Evolutionary conservation across 2,329 filamentous ascomycete genomes (phyloP), one percentile per base, ranked within the genome.

Genomic region (Monosporascus sp.): DNA sequence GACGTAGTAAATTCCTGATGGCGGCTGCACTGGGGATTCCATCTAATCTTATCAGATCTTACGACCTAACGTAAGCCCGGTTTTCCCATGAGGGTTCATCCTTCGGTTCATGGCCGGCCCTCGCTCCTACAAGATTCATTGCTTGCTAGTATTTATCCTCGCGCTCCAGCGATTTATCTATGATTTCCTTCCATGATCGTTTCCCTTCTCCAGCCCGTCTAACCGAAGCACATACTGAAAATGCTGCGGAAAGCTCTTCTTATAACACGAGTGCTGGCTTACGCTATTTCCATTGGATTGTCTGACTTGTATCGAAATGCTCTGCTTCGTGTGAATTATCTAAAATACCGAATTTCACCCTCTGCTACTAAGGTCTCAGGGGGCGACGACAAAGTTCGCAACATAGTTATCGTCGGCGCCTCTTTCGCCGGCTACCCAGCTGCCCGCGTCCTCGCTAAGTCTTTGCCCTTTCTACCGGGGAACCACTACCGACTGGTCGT

Each of bases 391-490:
- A 38, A 48, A 3, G 55, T 68, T 38, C 65, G 70, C 47, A 82
- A 77, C 52, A 75, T 85, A 42, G 73, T 83, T 54, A 70, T 84
- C 8, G 62, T 85, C 25, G 82, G 81, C 36, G 81, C 76, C 48
- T 83, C 80, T 0, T 84, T 83, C 59, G 79, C 79, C 0, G 82
- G 82, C 2, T 74, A 75, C 54, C 71, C 77, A 45, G 72, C 74
- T 6, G 75, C 75, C 0, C 70, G 71, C n/a, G 66, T 72, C 9
- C 72, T 85, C 5, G 70, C 75, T n/a, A 66, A 71, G 22, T 69
- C 72, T 5, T 64, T 85, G 0, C 14, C 42, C 17, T n/a, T 25
- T 9, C 76, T 80, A 0, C 70, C 73, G 0, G 67, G 74, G 36
- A 72, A 69, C 36, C 67, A 62, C 8, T 82, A 77, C 62, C 72